Evolutionary conservation across 1,284 basidiomycete genomes (phyloP).

Genomic region (Exobasidium cylindrosporum): DNA sequence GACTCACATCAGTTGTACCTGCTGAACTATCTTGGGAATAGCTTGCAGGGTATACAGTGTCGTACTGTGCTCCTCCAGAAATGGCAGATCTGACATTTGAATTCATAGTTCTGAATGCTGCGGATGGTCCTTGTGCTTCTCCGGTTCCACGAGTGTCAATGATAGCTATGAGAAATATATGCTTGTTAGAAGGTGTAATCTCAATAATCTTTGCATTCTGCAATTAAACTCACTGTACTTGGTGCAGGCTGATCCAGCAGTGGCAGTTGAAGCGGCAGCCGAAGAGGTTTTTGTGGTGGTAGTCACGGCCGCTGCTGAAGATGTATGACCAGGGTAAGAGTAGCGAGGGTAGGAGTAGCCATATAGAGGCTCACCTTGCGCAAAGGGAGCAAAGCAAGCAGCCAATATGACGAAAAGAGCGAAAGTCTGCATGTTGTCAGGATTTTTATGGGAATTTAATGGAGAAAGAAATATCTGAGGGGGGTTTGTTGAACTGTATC

Average conservation of each 20-base stretch:
- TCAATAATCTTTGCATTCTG: background rate
- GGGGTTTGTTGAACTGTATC: no score
- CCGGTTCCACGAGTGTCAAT: slow-evolving; percentile 53
- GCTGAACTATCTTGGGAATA: slow-evolving; percentile 32
- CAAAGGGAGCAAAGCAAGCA: no score
- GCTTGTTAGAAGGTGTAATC: background rate
- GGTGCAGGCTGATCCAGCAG: background rate
- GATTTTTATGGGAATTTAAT: no score
- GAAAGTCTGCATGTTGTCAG: no score
- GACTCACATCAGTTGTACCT: slow-evolving; percentile 38
- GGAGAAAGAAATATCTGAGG: no score
- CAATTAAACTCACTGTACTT: background rate
- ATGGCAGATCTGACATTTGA: slow-evolving; percentile 19
- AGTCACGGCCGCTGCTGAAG: no score
- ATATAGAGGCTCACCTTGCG: no score
- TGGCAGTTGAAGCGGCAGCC: background rate
- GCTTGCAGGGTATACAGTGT: slow-evolving; percentile 51
- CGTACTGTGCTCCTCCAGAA: slow-evolving; percentile 33
- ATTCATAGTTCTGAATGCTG: slow-evolving; percentile 34
- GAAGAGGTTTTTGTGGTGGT: no score
- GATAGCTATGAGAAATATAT: slow-evolving; percentile 17
- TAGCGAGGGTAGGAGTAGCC: background rate
- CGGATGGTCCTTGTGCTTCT: slow-evolving; percentile 45
- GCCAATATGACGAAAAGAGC: no score
- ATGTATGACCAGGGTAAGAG: no score